Evolutionary conservation across 495 filamentous ascomycete genomes (phyloP), one percentile per base, ranked within the genome.

Genomic region (Aspergillus homomorphus): DNA sequence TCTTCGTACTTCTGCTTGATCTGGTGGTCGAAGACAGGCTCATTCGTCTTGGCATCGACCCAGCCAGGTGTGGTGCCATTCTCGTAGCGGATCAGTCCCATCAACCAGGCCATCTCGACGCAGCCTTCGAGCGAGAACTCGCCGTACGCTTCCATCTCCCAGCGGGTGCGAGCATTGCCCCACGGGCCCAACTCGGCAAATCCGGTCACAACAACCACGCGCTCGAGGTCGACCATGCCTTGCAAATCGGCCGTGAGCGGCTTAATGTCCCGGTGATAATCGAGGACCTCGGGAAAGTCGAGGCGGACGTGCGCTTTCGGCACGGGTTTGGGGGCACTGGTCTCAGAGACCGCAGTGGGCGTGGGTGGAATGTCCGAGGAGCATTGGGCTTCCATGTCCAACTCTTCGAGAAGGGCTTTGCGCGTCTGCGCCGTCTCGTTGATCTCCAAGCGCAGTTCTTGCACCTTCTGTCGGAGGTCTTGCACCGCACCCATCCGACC

Each of bases 31-130:
- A 96, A 91, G 28, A 98, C 90, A 10, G 93, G 93, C 50, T 96
- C 91, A n/a, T 89, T 87, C 45, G 88, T 86, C 82, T 96, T 95
- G 60, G 82, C 83, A 65, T 97, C 93, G 51, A 97, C 91, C 93
- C 93, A 98, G 54, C 93, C 93, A 53, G 92, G 89, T 71, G 97
- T 86, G 8, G 90, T 89, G 15, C 92, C 93, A 62, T 96, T 96
- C 77, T 95, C 89, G 72, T 98, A 93, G 77, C 88, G 94, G 76
- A 98, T 96, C 57, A 96, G 86, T 59, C 93, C 93, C 93, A 96
- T 98, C 66, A 98, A 88, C 93, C 93, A 98, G 30, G 93, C 91
- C 93, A 97, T 98, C 74, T 98, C 93, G 58, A 98, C 87, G 69
- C 92, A 96, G 21, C 94, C 93, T 73, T 97, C 93, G 22, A 96